Conservation (phyloP, 2,329 filamentous ascomycete genomes). For the Trichoderma gracile region DNA sequence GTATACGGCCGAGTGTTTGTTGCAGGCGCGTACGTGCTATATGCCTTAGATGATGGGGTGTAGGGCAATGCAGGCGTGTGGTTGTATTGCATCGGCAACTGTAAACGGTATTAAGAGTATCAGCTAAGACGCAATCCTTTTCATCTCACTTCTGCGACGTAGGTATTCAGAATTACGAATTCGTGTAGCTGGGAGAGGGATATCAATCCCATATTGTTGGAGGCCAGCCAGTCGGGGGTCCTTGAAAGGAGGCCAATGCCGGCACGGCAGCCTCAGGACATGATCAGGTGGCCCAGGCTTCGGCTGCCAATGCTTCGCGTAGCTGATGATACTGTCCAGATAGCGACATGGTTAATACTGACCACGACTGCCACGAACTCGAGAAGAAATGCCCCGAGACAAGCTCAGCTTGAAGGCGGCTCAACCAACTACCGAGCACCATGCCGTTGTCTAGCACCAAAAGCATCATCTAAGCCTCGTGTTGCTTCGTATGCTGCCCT, state of each 20-base stretch:
- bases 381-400: too few species aligned
- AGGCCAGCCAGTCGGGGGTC: slow-evolving; percentile 9
- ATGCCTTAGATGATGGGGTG: neutral
- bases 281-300: slow-evolving; percentile 15
- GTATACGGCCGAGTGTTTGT: too few species aligned
- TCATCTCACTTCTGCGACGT: too few species aligned
- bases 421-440: slow-evolving; percentile 5
- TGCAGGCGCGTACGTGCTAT: neutral
- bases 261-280: slow-evolving; percentile 1
- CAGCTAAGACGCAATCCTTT: too few species aligned
- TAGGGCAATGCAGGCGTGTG: neutral
- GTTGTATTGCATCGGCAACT: slow-evolving; percentile 1
- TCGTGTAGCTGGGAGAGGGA: too few species aligned
- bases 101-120: neutral
- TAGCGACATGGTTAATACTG: neutral
- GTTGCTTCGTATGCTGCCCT: too few species aligned
- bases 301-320: slow-evolving; percentile 15
- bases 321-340: slow-evolving; percentile 5
- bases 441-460: neutral
- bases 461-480: too few species aligned
- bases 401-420: neutral
- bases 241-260: slow-evolving; percentile 19
- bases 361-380: too few species aligned
- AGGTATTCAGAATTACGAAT: too few species aligned
- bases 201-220: slow-evolving; percentile 2